phyloP scores from a whole-genome alignment of 495 filamentous ascomycete genomes.

The Tetracladium marchalianum region DNA sequence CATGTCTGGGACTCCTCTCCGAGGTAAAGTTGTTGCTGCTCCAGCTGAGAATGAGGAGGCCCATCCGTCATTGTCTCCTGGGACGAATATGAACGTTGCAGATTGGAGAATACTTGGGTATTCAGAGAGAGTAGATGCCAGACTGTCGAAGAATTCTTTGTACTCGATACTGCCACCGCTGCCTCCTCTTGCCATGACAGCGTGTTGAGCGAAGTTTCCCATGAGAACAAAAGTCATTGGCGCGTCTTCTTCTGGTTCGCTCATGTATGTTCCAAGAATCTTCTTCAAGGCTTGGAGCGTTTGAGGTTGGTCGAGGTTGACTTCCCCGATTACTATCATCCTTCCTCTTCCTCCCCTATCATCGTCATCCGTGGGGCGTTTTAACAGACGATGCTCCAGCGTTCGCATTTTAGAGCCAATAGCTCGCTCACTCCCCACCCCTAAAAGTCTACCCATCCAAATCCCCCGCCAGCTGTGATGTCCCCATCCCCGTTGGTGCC shows the following conservation, averaged over 20 bases:
- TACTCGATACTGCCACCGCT: conserved; percentile 77
- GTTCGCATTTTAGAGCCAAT: conserved; percentile 73
- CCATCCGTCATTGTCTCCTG: conserved; percentile 96
- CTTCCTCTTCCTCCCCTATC: conserved; percentile 32
- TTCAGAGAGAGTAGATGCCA: conserved; percentile 75
- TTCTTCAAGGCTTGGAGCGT: conserved; percentile 68
- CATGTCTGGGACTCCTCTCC: conserved; percentile 66
- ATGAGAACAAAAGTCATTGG: conserved; percentile 72
- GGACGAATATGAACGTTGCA: conserved; percentile 83
- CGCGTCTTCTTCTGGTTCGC: conserved; percentile 48
- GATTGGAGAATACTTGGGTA: conserved; percentile 72
- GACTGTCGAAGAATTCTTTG: conserved; percentile 84
- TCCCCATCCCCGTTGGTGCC: conserved; percentile 36
- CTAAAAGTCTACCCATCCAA: conserved; percentile 97
- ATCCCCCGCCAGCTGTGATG: conserved; percentile 59
- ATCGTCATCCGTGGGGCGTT: conserved; percentile 3
- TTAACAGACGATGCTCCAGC: conserved; percentile 37
- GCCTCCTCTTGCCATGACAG: conserved; percentile 54
- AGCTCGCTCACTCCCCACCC: conserved; percentile 81
- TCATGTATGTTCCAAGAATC: conserved; percentile 59
- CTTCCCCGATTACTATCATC: conserved; percentile 67
- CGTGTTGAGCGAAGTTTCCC: conserved; percentile 73
- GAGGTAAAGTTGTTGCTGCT: conserved; percentile 64
- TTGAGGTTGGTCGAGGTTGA: conserved; percentile 73
- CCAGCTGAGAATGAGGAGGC: conserved; percentile 73